Evolutionary conservation across 805 yeast genomes (phyloP).

Genomic region (Candida ortonii): DNA sequence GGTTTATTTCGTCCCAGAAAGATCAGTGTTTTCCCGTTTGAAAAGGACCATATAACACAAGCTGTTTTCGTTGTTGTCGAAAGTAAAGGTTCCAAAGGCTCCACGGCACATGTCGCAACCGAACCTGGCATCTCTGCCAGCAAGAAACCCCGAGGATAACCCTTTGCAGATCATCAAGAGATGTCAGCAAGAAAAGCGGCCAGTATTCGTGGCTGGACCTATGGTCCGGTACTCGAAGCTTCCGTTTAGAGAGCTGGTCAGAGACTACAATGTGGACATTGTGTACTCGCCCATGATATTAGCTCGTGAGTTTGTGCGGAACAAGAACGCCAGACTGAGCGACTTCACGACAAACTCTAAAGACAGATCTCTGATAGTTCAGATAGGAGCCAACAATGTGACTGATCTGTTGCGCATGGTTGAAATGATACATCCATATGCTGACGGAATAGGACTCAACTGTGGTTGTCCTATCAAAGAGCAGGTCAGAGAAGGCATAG

Average conservation of each 20-base stretch:
- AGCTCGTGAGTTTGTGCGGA: conserved; percentile 91
- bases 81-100: too few relatives aligned
- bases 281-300: conserved; percentile 96
- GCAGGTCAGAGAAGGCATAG: conserved; percentile 93
- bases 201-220: conserved; percentile 79
- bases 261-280: conserved; percentile 73
- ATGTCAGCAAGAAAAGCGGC: conserved; percentile 46
- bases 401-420: conserved; percentile 79
- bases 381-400: conserved; percentile 85
- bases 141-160: conserved; percentile 44
- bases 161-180: conserved; percentile 51
- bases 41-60: too few relatives aligned
- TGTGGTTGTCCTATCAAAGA: conserved; percentile 98
- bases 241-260: conserved; percentile 79
- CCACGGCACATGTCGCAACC: conserved; percentile 14
- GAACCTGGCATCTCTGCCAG: conserved; percentile 16
- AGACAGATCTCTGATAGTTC: conserved; percentile 78
- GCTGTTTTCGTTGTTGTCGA: too few relatives aligned
- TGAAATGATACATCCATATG: conserved; percentile 84
- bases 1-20: background rate
- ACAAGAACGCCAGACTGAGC: conserved; percentile 70
- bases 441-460: conserved; percentile 91
- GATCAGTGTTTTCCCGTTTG: too few relatives aligned
- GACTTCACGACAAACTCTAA: conserved; percentile 78
- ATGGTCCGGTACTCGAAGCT: conserved; percentile 96